Evolutionary conservation across 1,139 yeast genomes (phyloP).

Genomic region (Candida labiduridarum): DNA sequence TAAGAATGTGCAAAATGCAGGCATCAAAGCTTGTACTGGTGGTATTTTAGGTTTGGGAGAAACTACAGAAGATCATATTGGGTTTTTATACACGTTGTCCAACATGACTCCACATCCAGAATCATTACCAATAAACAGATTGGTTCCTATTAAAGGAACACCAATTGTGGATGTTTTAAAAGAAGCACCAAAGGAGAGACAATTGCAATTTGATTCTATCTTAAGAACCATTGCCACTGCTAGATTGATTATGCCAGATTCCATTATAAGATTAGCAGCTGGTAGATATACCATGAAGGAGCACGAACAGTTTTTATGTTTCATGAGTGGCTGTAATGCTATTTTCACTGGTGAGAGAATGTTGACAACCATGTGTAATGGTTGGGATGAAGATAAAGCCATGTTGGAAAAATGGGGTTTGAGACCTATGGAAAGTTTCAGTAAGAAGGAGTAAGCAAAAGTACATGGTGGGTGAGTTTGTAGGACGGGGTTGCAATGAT

Average conservation of each 20-base stretch:
- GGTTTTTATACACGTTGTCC: slow-evolving; percentile 67
- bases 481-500: not conserved
- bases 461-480: too few relatives aligned
- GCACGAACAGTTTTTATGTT: slow-evolving; percentile 71
- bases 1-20: slow-evolving; percentile 63
- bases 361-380: slow-evolving; percentile 83
- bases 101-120: slow-evolving; percentile 75
- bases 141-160: slow-evolving; percentile 81
- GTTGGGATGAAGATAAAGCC: slow-evolving; percentile 79
- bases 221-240: slow-evolving; percentile 77
- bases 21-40: slow-evolving; percentile 75
- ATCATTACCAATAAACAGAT: slow-evolving; percentile 76
- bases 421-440: slow-evolving; percentile 59
- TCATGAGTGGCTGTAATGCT: slow-evolving; percentile 79
- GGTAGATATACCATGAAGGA: slow-evolving; percentile 84
- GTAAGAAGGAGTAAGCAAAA: not conserved
- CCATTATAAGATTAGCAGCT: slow-evolving; percentile 76
- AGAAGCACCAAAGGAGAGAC: slow-evolving; percentile 36
- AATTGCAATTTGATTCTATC: slow-evolving; percentile 60
- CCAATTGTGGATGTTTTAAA: slow-evolving; percentile 63
- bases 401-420: slow-evolving; percentile 75
- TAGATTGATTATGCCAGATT: slow-evolving; percentile 68
- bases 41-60: slow-evolving; percentile 83
- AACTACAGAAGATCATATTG: slow-evolving; percentile 68
- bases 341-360: slow-evolving; percentile 80